Base-by-base conservation (phyloP, 23 red algal species). In the Chondrus crispus region DNA sequence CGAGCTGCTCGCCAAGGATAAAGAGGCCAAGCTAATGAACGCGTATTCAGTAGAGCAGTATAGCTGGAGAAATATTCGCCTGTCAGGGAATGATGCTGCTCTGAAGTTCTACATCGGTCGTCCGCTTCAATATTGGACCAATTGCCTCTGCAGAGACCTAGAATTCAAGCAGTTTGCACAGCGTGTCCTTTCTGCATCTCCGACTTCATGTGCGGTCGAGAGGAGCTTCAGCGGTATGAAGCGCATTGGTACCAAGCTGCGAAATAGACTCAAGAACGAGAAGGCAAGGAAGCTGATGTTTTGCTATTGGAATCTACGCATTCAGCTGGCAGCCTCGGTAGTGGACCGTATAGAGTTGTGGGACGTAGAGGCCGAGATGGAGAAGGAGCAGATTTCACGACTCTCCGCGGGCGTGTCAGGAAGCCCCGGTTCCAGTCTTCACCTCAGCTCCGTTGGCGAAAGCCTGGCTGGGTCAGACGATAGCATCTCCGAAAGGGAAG, bases 141-240 rank as follows among this genome's bases (percentile, higher is more conserved):
- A 12, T 32, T 2, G 26, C 26, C 26, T 22, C 35, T 32, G 26
- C 1, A 22, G 35, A 66, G 18, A 66, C 60, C 26, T 12, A 66
- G 60, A 66, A 66, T 32, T 66, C 9, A 2, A 19, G 6, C 9
- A 66, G 38, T 85, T 85, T 68, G 81, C 81, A 20, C 29, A 68
- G 30, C 53, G 81, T 24, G 22, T 46, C 10, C 39, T 85, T 9
- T 85, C 28, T 36, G n/a, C 2, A 12, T 41, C 51, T 60, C 55
- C 55, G 7, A 68, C 53, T 26, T 85, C 81, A 3, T 22, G 1
- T 38, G 29, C 48, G 41, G 50, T 60, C 18, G 81, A 68, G 32
- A 0, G 81, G 26, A 85, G 81, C 81, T 85, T 66, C 55, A 85
- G 81, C 24, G 48, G 37, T 43, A 32, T 68, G 39, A 54, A 45